Evolutionary conservation across 352 stramenopile species (phyloP).

Genomic region (Elongisporangium anandrum): DNA sequence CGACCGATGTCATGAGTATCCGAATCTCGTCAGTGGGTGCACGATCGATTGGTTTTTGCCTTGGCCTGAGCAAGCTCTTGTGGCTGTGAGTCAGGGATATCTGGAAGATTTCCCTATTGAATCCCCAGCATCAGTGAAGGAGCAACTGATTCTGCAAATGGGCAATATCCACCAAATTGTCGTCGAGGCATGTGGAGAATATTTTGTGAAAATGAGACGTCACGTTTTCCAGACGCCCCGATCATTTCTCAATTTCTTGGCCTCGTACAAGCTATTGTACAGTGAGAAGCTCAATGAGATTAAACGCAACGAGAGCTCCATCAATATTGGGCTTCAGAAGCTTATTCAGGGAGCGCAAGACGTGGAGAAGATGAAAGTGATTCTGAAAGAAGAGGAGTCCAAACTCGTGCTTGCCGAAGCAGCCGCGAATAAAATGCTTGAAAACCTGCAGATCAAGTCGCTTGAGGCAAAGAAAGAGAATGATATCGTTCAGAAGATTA

Average conservation of each 20-base stretch:
- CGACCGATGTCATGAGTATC: constrained; percentile 84
- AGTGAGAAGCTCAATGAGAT: constrained; percentile 72
- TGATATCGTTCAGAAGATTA: constrained; percentile 85
- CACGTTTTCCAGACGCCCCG: constrained; percentile 88
- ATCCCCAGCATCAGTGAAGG: constrained; percentile 44
- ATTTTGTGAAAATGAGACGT: constrained; percentile 71
- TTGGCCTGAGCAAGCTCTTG: constrained; percentile 86
- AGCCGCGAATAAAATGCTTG: constrained; percentile 80
- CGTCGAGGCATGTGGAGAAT: constrained; percentile 60
- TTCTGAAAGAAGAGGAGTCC: constrained; percentile 84
- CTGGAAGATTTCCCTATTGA: constrained; percentile 69
- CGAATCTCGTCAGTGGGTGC: constrained; percentile 81
- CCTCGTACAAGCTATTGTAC: constrained; percentile 77
- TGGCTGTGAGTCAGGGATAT: constrained; percentile 77
- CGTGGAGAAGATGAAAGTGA: constrained; percentile 88
- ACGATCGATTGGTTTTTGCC: constrained; percentile 90
- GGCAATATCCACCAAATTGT: constrained; percentile 70
- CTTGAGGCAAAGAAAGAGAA: constrained; percentile 89
- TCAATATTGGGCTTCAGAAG: constrained; percentile 88
- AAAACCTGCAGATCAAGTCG: constrained; percentile 70
- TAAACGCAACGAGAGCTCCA: constrained; percentile 67
- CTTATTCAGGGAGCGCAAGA: constrained; percentile 82
- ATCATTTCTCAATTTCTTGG: constrained; percentile 85
- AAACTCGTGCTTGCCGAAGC: constrained; percentile 82
- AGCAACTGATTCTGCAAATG: constrained; percentile 69